These are phyloP conservation scores for Paecilomyces variotii DNA, from an alignment of 2,329 filamentous ascomycete species.

Conservation along the genomic window DNA sequence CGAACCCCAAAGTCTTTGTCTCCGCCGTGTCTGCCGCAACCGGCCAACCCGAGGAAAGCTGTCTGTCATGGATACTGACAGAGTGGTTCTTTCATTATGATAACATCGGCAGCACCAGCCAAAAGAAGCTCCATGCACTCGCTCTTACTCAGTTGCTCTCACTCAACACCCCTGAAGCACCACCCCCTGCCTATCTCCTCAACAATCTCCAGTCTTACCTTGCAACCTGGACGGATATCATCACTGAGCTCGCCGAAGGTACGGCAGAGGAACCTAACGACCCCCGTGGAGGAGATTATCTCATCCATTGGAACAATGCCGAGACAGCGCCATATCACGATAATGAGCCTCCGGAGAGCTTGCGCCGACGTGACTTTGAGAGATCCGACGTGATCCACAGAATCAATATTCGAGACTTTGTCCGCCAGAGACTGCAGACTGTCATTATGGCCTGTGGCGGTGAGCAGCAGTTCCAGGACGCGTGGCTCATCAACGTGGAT, in stretches of 20 bases:
- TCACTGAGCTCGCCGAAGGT: constrained; percentile 37
- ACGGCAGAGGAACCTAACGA: constrained; percentile 27
- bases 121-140: constrained; percentile 41
- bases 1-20: constrained; percentile 61
- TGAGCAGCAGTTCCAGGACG: constrained; percentile 32
- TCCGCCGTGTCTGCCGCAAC: constrained; percentile 38
- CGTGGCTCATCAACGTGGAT: constrained; percentile 39
- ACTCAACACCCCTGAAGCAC: constrained; percentile 24
- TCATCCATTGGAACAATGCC: constrained; percentile 31
- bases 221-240: constrained; percentile 39
- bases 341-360: constrained; percentile 33
- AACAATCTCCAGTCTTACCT: constrained; percentile 39
- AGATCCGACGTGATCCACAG: constrained; percentile 35
- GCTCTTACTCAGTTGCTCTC: constrained; percentile 39
- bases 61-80: constrained; percentile 35
- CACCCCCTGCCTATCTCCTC: constrained; percentile 34
- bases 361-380: constrained; percentile 32
- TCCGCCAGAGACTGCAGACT: constrained; percentile 32
- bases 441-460: constrained; percentile 34
- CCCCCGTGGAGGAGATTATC: constrained; percentile 29
- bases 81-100: constrained; percentile 45
- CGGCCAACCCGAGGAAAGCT: constrained; percentile 23
- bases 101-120: constrained; percentile 37
- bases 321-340: constrained; percentile 25
- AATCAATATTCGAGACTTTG: constrained; percentile 37